These are phyloP conservation scores for Starmerella roubikii DNA, from an alignment of 805 yeast species.

Conservation along the genomic window DNA sequence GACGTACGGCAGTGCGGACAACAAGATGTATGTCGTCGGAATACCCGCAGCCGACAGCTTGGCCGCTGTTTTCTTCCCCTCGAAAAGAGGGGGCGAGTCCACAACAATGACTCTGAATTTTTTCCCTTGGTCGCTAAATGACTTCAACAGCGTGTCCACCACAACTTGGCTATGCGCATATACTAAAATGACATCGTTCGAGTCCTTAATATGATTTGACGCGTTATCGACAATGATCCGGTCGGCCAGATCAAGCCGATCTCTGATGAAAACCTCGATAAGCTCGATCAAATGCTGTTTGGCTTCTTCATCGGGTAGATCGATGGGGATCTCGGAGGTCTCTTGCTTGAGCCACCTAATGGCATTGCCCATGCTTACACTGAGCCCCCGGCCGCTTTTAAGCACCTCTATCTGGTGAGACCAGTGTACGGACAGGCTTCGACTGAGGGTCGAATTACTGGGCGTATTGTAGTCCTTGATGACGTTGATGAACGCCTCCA, in stretches of 20 bases:
- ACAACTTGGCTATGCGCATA: conserved; percentile 83
- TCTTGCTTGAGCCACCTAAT: conserved; percentile 95
- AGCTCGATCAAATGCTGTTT: conserved; percentile 47
- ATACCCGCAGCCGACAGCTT: conserved; percentile 50
- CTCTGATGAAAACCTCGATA: conserved; percentile 71
- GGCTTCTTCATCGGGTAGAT: conserved; percentile 50
- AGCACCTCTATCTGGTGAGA: conserved; percentile 87
- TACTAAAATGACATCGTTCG: conserved; percentile 68
- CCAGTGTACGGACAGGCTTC: conserved; percentile 77
- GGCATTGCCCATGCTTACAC: conserved; percentile 94
- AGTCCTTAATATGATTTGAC: conserved; percentile 52
- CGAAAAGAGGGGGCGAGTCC: conserved; percentile 88
- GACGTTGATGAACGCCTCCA: conserved; percentile 68
- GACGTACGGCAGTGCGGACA: conserved; percentile 66
- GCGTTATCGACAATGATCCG: conserved; percentile 72
- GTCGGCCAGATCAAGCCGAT: conserved; percentile 72
- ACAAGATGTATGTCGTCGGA: conserved; percentile 61
- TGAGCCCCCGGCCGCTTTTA: conserved; percentile 79
- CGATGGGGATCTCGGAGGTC: conserved; percentile 69
- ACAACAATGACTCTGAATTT: conserved; percentile 69
- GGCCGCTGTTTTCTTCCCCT: conserved; percentile 68
- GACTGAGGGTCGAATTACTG: conserved; percentile 63
- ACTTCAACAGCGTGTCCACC: conserved; percentile 58
- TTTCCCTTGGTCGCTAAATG: conserved; percentile 43
- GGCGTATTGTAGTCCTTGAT: conserved; percentile 77